Evolutionary conservation across 2,329 filamentous ascomycete species (phyloP).

Genomic region (Aureobasidium sp.): DNA sequence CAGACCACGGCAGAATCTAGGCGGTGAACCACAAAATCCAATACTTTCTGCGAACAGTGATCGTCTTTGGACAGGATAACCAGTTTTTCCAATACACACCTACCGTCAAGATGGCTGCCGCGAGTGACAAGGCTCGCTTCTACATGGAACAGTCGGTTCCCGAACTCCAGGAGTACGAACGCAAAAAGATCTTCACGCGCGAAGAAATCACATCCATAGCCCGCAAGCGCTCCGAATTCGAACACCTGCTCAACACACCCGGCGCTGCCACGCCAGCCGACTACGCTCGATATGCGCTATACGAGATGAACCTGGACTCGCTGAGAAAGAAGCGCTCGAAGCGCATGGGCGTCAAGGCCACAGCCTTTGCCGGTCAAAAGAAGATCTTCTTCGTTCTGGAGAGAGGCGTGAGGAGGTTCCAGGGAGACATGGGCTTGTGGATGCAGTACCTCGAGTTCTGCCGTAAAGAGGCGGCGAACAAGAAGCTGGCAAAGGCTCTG

Average conservation of each 20-base stretch:
- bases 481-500: constrained; percentile 54
- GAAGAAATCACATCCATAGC: constrained; percentile 87
- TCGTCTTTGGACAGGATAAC: neutral
- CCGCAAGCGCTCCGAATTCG: constrained; percentile 84
- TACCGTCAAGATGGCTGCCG: constrained; percentile 59
- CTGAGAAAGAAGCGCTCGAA: constrained; percentile 77
- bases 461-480: constrained; percentile 56
- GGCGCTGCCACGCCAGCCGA: constrained; percentile 64
- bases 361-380: constrained; percentile 61
- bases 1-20: neutral
- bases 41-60: neutral
- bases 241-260: constrained; percentile 80
- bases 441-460: constrained; percentile 83
- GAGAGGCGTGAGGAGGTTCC: constrained; percentile 75
- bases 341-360: constrained; percentile 68
- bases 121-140: constrained; percentile 90
- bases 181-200: constrained; percentile 83
- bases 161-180: constrained; percentile 84
- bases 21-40: constrained; percentile 9
- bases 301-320: constrained; percentile 61
- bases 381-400: constrained; percentile 87
- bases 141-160: constrained; percentile 89
- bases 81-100: neutral
- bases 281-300: constrained; percentile 75
- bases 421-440: constrained; percentile 76